Percentiles rank a stretch among this genome's conserved stretches.
These are phyloP conservation scores for Colletotrichum eleusines DNA, from an alignment of 2,329 filamentous ascomycete species.

Conservation along the genomic window DNA sequence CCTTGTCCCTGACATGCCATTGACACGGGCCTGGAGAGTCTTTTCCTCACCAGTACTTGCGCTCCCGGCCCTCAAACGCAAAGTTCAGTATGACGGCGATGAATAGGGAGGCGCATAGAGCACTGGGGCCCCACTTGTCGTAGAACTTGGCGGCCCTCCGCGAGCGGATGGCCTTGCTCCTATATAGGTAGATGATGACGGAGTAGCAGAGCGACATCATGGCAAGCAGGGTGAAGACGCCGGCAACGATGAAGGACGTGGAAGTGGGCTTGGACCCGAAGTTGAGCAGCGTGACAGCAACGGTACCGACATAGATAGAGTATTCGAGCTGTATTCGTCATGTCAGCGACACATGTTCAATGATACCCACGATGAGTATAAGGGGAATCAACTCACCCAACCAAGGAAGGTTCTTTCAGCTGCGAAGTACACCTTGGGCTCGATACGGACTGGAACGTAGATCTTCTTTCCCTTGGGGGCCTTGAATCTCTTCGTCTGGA, in stretches of 20 bases:
- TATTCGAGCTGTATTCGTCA: conserved; percentile 79
- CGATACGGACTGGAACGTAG: conserved; percentile 93
- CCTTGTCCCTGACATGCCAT: not conserved
- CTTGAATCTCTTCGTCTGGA: conserved; percentile 72
- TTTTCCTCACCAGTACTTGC: conserved; percentile 61
- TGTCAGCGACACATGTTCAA: conserved; percentile 41
- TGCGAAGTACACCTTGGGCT: conserved; percentile 98
- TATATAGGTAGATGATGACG: conserved; percentile 86
- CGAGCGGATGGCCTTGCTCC: conserved; percentile 85
- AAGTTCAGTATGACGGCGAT: conserved; percentile 84
- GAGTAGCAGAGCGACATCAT: conserved; percentile 84
- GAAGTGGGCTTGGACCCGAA: conserved; percentile 72
- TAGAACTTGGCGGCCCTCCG: conserved; percentile 91
- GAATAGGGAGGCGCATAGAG: conserved; percentile 80
- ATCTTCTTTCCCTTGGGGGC: conserved; percentile 90
- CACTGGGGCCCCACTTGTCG: conserved; percentile 86
- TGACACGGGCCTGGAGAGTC: not conserved
- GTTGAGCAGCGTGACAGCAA: conserved; percentile 86
- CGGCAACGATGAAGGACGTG: conserved; percentile 76
- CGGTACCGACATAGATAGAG: conserved; percentile 91
- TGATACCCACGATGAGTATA: not conserved
- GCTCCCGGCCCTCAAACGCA: conserved; percentile 77
- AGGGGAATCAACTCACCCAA: conserved; percentile 72
- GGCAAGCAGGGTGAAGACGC: conserved; percentile 86
- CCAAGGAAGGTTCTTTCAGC: conserved; percentile 95